Conservation (phyloP, 2,329 filamentous ascomycete species). For the Apiospora kogelbergensis region DNA sequence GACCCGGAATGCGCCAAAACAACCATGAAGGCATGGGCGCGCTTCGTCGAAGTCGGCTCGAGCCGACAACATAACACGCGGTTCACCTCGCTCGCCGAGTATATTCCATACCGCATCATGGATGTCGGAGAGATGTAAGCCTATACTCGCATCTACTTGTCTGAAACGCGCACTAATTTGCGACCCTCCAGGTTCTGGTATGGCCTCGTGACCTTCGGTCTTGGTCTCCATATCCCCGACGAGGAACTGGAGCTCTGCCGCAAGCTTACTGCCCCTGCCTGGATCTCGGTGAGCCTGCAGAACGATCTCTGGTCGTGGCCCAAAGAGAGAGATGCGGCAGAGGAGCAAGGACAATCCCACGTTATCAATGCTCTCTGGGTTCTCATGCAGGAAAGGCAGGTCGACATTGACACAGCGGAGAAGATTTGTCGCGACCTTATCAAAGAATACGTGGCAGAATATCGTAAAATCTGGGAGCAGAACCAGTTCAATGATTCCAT, state of each 20-base stretch:
- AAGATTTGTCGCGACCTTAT: constrained; percentile 24
- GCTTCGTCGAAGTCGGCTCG: constrained; percentile 20
- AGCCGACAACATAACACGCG: not conserved
- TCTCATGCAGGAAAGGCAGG: not conserved
- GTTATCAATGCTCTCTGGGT: not conserved
- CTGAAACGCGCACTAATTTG: not conserved
- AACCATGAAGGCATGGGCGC: constrained; percentile 28
- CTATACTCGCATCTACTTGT: no score
- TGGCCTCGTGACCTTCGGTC: not conserved
- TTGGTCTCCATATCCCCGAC: not conserved
- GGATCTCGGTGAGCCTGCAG: not conserved
- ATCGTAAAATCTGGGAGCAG: constrained; percentile 14
- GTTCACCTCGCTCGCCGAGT: constrained; percentile 27
- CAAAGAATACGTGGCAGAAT: constrained; percentile 18
- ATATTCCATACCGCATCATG: constrained; percentile 26
- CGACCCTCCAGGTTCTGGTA: not conserved
- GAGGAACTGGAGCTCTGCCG: not conserved
- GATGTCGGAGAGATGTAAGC: constrained; percentile 27
- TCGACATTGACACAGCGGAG: constrained; percentile 25
- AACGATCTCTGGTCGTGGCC: not conserved
- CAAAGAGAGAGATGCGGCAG: not conserved
- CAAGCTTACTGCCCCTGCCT: not conserved
- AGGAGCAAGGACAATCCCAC: not conserved
- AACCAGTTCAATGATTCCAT: constrained; percentile 15
- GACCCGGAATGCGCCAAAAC: constrained; percentile 23